Conservation (phyloP, 2,329 filamentous ascomycete species). For the Blastomyces percursus region DNA sequence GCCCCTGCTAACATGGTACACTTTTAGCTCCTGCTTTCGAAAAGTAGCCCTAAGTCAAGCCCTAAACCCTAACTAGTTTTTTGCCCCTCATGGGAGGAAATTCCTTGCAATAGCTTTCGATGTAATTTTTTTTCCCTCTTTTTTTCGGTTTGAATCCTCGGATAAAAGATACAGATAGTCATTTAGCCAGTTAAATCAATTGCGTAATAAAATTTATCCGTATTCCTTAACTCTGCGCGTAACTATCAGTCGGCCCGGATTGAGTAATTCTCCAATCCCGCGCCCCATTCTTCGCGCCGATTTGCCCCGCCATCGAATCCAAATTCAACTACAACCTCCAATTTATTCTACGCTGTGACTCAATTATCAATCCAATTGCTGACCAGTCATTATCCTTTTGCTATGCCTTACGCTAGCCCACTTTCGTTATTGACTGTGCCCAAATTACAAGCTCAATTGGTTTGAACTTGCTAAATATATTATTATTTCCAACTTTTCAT, state of each 20-base stretch:
- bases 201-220: too few species aligned
- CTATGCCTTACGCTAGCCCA: neutral
- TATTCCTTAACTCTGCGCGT: too few species aligned
- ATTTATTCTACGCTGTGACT: neutral
- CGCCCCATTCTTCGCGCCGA: too few species aligned
- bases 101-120: too few species aligned
- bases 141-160: too few species aligned
- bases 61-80: neutral
- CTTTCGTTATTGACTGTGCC: neutral
- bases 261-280: too few species aligned
- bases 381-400: neutral
- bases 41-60: neutral
- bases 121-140: too few species aligned
- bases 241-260: too few species aligned
- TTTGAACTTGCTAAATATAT: neutral
- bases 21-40: neutral
- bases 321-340: neutral
- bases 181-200: too few species aligned
- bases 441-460: neutral
- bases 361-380: neutral
- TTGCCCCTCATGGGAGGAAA: neutral
- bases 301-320: constrained; percentile 1
- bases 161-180: too few species aligned
- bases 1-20: neutral
- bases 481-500: neutral